These are phyloP conservation scores for Leucosporidium creatinivorum DNA, from an alignment of 768 basidiomycete species.

Conservation along the genomic window DNA sequence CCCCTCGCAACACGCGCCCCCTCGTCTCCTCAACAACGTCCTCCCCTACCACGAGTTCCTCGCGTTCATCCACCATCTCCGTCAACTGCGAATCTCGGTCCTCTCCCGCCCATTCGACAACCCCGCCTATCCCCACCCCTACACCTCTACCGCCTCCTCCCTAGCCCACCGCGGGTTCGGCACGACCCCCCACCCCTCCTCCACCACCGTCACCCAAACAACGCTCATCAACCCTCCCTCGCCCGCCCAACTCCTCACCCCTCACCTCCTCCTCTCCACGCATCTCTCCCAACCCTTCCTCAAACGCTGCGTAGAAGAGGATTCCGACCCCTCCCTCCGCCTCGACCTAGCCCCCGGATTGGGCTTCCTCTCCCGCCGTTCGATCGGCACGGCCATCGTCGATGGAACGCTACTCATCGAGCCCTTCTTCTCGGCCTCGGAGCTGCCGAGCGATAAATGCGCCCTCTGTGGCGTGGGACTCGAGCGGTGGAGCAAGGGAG, in stretches of 20 bases:
- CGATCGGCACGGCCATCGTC: conserved; percentile 75
- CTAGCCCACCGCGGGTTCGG: conserved; percentile 10
- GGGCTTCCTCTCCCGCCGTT: conserved; percentile 85
- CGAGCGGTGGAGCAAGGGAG: conserved; percentile 23
- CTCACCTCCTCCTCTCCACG: conserved; percentile 33
- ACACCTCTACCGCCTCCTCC: neutral
- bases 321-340: conserved; percentile 81
- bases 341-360: conserved; percentile 89
- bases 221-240: conserved; percentile 1
- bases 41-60: conserved; percentile 38
- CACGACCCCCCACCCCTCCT: neutral
- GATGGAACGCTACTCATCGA: conserved; percentile 81
- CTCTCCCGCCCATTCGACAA: conserved; percentile 21
- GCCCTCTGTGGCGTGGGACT: conserved; percentile 34
- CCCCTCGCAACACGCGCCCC: conserved; percentile 8
- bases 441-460: conserved; percentile 30
- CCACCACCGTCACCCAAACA: neutral
- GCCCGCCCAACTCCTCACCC: conserved; percentile 28
- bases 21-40: conserved; percentile 33
- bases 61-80: conserved; percentile 34
- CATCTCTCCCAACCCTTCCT: conserved; percentile 37
- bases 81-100: conserved; percentile 24
- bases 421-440: conserved; percentile 44
- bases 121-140: conserved; percentile 1
- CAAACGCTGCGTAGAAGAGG: conserved; percentile 38